Conservation (phyloP, 2,329 filamentous ascomycete genomes). For the Davidsoniella virescens region DNA sequence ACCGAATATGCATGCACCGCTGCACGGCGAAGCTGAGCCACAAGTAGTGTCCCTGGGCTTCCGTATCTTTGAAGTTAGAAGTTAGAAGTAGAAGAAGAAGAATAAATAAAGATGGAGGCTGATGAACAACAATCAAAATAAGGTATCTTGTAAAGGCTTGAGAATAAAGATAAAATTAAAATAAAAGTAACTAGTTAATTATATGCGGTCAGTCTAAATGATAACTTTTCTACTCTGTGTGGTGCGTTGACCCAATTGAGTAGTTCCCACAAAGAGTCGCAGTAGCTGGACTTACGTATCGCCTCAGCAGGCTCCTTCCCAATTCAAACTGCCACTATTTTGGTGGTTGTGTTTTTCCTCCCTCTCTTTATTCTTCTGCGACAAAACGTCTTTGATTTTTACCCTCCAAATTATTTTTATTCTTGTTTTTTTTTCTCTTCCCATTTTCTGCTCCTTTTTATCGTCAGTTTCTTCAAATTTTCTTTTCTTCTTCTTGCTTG, state of each 20-base stretch:
- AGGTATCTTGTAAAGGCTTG: too few species aligned
- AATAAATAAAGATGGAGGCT: neutral
- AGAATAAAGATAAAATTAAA: too few species aligned
- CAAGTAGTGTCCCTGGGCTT: too few species aligned
- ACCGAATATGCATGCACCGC: too few species aligned
- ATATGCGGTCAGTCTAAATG: neutral
- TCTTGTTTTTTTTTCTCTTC: constrained; percentile 2
- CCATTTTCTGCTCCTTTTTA: neutral
- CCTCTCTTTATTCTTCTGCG: neutral
- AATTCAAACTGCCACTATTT: neutral
- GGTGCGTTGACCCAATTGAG: neutral
- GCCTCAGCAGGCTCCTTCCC: too few species aligned
- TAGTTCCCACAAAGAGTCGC: neutral
- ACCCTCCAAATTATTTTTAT: neutral
- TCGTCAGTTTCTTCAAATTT: neutral
- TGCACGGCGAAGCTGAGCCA: too few species aligned
- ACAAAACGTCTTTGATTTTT: neutral
- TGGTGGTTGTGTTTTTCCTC: neutral
- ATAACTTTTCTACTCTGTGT: neutral
- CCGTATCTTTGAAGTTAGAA: too few species aligned
- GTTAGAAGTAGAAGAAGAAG: too few species aligned
- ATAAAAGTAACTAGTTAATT: too few species aligned
- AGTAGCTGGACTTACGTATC: neutral
- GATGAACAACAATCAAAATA: neutral
- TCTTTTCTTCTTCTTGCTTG: neutral